Conservation (phyloP, 2,329 filamentous ascomycete species). For the Passalora sequoiae region DNA sequence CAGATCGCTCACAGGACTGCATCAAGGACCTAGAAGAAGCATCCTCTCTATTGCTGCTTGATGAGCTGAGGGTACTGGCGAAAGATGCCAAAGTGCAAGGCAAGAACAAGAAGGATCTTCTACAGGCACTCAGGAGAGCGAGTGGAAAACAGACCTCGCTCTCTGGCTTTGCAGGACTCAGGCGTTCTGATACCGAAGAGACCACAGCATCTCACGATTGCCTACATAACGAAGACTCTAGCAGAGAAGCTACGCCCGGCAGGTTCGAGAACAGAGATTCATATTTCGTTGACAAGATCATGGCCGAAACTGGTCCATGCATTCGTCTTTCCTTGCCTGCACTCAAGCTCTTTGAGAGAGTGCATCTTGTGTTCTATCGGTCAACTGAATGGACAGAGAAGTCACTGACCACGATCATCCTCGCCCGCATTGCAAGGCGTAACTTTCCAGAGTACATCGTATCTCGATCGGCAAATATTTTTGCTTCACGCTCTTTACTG, state of each 20-base stretch:
- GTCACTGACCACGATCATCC: conserved; percentile 87
- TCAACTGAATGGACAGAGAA: conserved; percentile 98
- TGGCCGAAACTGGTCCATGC: conserved; percentile 72
- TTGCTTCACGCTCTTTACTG: conserved; percentile 66
- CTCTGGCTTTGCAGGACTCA: conserved; percentile 59
- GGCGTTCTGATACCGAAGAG: conserved; percentile 57
- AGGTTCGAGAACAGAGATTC: conserved; percentile 59
- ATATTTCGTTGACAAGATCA: conserved; percentile 72
- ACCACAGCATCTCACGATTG: conserved; percentile 47
- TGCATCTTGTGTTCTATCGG: conserved; percentile 92
- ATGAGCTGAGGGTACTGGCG: conserved; percentile 78
- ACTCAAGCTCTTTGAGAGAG: conserved; percentile 81
- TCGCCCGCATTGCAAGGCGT: conserved; percentile 79
- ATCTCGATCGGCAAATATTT: conserved; percentile 83
- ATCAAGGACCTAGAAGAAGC: conserved; percentile 80
- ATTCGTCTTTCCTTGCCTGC: conserved; percentile 69
- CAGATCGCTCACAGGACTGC: conserved; percentile 66
- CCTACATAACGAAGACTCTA: conserved; percentile 24
- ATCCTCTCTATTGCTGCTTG: conserved; percentile 71
- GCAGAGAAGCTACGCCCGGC: conserved; percentile 38
- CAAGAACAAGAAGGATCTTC: conserved; percentile 77
- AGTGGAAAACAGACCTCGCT: conserved; percentile 72
- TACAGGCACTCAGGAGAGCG: conserved; percentile 66
- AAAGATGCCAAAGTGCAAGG: conserved; percentile 84
- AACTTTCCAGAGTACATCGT: conserved; percentile 91